A percentile compares a stretch with the other conserved stretches of the same genome.
Conservation (phyloP, 306 rosid genomes). For the Pterocarpus santalinus region DNA sequence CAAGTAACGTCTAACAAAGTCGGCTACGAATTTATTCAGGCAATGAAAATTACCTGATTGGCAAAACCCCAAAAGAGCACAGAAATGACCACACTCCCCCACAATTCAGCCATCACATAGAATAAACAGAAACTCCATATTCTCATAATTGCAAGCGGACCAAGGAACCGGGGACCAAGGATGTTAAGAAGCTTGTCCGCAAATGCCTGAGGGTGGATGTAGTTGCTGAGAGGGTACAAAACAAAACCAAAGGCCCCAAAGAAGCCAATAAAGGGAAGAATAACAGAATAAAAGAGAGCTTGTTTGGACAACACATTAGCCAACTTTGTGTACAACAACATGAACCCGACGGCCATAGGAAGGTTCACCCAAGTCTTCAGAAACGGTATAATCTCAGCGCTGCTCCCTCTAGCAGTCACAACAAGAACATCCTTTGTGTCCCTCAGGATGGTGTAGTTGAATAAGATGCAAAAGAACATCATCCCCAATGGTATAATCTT, state of each 20-base stretch:
- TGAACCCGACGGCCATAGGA: slow-evolving; percentile 98
- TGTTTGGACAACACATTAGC: slow-evolving; percentile 84
- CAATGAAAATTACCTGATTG: slow-evolving; percentile 79
- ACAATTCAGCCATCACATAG: slow-evolving; percentile 99
- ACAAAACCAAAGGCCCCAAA: slow-evolving; percentile 96
- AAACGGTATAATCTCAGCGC: slow-evolving; percentile 99
- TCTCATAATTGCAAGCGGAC: slow-evolving; percentile 96
- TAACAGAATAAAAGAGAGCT: slow-evolving; percentile 88
- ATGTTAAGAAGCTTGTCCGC: slow-evolving; percentile 85
- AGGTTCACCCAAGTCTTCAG: slow-evolving; percentile 97
- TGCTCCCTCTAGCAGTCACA: slow-evolving; percentile 99
- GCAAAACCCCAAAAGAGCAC: slow-evolving; percentile 99
- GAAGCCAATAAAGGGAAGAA: slow-evolving; percentile 88
- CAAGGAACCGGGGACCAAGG: slow-evolving; percentile 95
- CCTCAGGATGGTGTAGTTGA: slow-evolving; percentile 93
- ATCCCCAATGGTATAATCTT: slow-evolving; percentile 94
- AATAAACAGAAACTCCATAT: slow-evolving; percentile 99
- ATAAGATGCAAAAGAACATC: slow-evolving; percentile 96
- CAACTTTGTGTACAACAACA: slow-evolving; percentile 86
- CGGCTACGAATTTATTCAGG: slow-evolving; percentile 2
- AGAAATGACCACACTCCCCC: slow-evolving; percentile 98
- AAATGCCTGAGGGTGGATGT: slow-evolving; percentile 87
- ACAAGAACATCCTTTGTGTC: slow-evolving; percentile 95
- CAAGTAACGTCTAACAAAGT: slow-evolving; percentile 3
- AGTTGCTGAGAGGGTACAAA: slow-evolving; percentile 84